Percentiles rank a stretch among this genome's conserved stretches.
These are phyloP conservation scores for Chlorella vulgaris DNA, from an alignment of 139 green algal genomes.

Conservation along the genomic window DNA sequence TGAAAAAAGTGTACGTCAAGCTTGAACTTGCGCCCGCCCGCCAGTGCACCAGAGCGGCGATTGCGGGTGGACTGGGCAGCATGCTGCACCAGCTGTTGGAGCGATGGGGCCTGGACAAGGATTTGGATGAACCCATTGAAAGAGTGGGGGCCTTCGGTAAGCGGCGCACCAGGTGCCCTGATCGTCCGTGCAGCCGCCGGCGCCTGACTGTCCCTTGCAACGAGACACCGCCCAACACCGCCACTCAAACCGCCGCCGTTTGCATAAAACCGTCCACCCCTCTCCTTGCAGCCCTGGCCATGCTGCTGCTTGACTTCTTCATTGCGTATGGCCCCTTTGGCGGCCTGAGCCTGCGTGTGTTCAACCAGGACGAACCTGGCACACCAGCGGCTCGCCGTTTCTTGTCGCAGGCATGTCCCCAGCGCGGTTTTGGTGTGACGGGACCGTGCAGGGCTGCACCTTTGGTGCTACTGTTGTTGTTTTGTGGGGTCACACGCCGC, in stretches of 20 bases:
- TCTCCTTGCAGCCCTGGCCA: background rate
- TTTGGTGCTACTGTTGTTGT: no score
- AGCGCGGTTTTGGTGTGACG: background rate
- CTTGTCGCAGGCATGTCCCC: constrained; percentile 1
- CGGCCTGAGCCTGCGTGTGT: background rate
- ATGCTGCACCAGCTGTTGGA: constrained; percentile 15
- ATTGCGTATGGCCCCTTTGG: background rate
- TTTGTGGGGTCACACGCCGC: no score
- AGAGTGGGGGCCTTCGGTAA: constrained; percentile 6
- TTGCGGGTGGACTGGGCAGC: no score
- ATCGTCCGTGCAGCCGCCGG: no score
- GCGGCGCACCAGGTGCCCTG: no score
- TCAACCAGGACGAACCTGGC: background rate
- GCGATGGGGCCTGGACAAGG: background rate
- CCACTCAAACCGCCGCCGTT: no score
- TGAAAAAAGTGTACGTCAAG: no score
- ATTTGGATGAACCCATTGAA: constrained; percentile 10
- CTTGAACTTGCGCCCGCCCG: no score
- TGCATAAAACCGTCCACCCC: background rate
- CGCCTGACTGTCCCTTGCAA: background rate
- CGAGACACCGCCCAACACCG: background rate
- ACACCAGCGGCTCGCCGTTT: constrained; percentile 1
- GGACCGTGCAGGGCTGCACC: no score
- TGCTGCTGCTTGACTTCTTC: constrained; percentile 26
- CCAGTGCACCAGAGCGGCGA: background rate